Conservation (phyloP, 1,284 basidiomycete genomes). For the Ceratobasidium sp. region DNA sequence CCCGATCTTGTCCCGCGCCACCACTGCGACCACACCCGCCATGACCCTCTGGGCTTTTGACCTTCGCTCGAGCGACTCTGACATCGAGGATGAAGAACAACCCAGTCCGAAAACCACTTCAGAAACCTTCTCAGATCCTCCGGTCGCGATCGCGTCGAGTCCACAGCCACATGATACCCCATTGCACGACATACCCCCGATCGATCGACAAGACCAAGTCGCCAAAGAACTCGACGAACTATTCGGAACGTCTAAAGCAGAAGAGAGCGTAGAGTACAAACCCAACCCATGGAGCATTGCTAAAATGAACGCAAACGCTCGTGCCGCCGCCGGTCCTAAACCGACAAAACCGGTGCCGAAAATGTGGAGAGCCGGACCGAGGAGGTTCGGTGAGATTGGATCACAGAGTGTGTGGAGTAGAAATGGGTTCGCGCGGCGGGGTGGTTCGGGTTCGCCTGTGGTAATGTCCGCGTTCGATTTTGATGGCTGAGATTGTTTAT, state of each 20-base stretch:
- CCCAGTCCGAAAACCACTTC: neutral
- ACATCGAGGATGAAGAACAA: slow-evolving; percentile 14
- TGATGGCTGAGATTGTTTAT: too few species aligned
- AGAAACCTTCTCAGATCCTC: neutral
- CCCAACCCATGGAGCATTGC: slow-evolving; percentile 33
- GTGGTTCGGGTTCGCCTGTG: too few species aligned
- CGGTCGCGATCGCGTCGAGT: neutral
- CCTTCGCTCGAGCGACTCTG: slow-evolving; percentile 25
- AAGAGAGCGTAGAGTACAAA: slow-evolving; percentile 5
- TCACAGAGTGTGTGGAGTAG: too few species aligned
- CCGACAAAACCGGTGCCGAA: neutral
- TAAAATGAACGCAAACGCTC: slow-evolving; percentile 25
- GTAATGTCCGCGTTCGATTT: too few species aligned
- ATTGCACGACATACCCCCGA: neutral
- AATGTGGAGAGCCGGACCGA: too few species aligned
- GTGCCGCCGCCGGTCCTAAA: neutral
- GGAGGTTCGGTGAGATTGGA: too few species aligned
- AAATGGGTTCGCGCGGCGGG: too few species aligned
- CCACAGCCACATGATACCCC: neutral
- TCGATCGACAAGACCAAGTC: neutral
- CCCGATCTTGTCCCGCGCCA: slow-evolving; percentile 20
- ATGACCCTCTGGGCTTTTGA: slow-evolving; percentile 22
- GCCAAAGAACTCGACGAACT: slow-evolving; percentile 8
- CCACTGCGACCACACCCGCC: slow-evolving; percentile 8
- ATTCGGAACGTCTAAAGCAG: slow-evolving; percentile 3